Evolutionary conservation across 352 stramenopile species (phyloP), one percentile per base, ranked within the genome.

Genomic region (Globisporangium cylindrosporum): DNA sequence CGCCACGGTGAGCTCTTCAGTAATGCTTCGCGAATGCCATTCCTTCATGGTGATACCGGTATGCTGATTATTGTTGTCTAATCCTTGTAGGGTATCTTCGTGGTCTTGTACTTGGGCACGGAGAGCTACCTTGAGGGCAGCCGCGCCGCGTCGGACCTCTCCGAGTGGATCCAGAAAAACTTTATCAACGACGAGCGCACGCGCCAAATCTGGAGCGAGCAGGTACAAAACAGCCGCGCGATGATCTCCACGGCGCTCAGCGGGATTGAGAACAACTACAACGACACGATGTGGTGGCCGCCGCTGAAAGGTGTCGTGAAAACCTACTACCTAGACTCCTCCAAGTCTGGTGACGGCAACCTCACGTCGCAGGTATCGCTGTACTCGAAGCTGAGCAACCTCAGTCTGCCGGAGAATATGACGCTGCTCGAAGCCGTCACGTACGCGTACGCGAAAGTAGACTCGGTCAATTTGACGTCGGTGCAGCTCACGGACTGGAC

Each of bases 211-310:
- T 95, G 86, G 86, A 90, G 83, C 53, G 82, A 96, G 58, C 88
- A 96, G 70, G 77, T 96, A 29, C 76, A 90, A 46, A 93, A 91
- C 65, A 91, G 86, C 25, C 86, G 87, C 18, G 77, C 81, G 10
- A 94, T 94, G 87, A 84, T 96, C 14, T 89, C 85, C 3, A 80
- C 90, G 20, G 88, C 84, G 9, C 72, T 96, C 24, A 88, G 78
- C 41, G 80, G 86, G 22, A 76, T 96, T n/a, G 88, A 96, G 68
- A 73, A 91, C 68, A 91, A 92, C 41, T 96, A 94, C 73, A 96
- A 94, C 62, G 82, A 93, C 53, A 96, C 88, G 14, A 93, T 96
- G 82, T 96, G 88, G 88, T 96, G 88, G 86, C 86, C 83, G 56
- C 86, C 88, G 18, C 68, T 96, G 29, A 94, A 94, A 69, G 80